These are phyloP conservation scores for Sideroxylon spinosum DNA, from an alignment of 179 eudicot genomes.

Conservation along the genomic window DNA sequence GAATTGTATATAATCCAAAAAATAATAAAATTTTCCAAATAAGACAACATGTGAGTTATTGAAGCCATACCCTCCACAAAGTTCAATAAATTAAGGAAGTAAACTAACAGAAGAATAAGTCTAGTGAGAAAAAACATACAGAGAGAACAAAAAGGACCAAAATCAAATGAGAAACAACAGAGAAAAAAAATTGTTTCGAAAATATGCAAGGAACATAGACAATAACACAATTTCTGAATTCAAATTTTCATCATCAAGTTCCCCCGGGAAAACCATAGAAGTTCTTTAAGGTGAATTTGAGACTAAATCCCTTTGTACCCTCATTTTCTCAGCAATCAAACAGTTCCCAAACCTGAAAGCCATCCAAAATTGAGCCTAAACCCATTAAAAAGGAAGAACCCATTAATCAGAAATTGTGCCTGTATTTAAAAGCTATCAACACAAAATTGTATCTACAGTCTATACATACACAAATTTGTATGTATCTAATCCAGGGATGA, in stretches of 20 bases:
- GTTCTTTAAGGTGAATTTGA: background rate
- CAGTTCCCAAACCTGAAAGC: background rate
- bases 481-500: background rate
- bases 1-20: no score
- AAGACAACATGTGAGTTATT: background rate
- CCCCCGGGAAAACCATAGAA: background rate
- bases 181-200: background rate
- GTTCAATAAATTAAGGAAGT: background rate
- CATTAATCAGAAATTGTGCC: background rate
- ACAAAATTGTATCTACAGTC: no score
- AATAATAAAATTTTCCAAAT: background rate
- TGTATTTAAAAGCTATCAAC: no score
- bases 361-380: background rate
- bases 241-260: background rate
- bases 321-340: slow-evolving; percentile 5
- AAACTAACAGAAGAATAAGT: no score
- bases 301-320: background rate
- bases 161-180: background rate
- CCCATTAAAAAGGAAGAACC: background rate
- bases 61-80: background rate
- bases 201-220: background rate
- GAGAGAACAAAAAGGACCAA: no score
- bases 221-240: background rate
- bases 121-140: background rate
- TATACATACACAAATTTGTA: background rate